phyloP scores from a whole-genome alignment of 495 filamentous ascomycete genomes.

The Antarctomyces pellizariae region DNA sequence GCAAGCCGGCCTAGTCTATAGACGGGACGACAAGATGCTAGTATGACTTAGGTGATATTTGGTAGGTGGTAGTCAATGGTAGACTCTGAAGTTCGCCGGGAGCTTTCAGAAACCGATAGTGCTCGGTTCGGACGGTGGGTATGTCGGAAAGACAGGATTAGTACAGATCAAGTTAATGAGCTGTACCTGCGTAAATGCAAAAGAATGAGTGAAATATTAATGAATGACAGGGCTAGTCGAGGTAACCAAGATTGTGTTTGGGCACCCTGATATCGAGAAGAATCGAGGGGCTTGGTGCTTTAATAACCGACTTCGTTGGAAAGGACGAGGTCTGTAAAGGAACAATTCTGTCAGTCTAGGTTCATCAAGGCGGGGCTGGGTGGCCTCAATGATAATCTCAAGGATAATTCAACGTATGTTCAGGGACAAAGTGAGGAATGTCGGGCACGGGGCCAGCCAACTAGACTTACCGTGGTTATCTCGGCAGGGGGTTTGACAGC shows the following conservation, averaged over 20 bases:
- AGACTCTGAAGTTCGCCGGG: conserved; percentile 15
- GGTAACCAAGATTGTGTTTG: conserved; percentile 2
- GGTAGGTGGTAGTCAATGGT: conserved; percentile 1
- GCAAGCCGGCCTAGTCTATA: conserved; percentile 7
- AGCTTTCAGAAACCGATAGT: conserved; percentile 12
- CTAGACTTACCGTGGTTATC: not conserved
- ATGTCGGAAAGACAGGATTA: conserved; percentile 7
- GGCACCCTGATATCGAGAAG: conserved; percentile 3
- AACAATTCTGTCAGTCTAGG: conserved; percentile 1
- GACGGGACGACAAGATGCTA: conserved; percentile 1
- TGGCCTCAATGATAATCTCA: conserved; percentile 1
- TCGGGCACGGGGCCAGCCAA: conserved; percentile 1
- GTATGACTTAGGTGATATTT: conserved; percentile 3
- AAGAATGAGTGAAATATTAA: conserved; percentile 7
- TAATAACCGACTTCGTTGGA: conserved; percentile 6
- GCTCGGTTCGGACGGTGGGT: conserved; percentile 7
- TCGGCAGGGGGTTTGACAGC: not conserved
- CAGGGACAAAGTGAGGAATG: conserved; percentile 2
- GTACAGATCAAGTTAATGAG: conserved; percentile 4
- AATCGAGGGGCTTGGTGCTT: conserved; percentile 5
- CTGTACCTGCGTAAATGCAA: conserved; percentile 2
- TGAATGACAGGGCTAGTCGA: conserved; percentile 12
- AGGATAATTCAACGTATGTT: too few species aligned
- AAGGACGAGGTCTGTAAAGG: conserved; percentile 5
- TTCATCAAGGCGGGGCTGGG: conserved; percentile 1